Base-by-base conservation (phyloP, 257 asterid genomes). In the Voacanga thouarsii region DNA sequence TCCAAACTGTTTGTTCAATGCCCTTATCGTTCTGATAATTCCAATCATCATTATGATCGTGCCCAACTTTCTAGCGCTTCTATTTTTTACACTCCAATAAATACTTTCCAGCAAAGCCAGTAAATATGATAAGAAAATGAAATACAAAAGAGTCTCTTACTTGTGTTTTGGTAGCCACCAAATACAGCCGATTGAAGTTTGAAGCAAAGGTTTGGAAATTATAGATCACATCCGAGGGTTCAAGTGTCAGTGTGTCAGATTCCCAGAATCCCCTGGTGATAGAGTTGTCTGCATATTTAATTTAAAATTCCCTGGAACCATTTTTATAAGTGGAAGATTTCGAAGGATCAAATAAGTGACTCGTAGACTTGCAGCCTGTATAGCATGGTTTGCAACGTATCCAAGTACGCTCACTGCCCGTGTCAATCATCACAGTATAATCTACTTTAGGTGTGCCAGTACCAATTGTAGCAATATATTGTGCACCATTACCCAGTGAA, bases 371-470 rank as follows among this genome's bases (percentile, higher is more conserved):
- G 64, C 80, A 77, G 18, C 80, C 69, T 68, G 0, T 33, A 2
- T 3, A 9, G 63, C 80, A 77, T 16, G 75, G 69, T 41, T 39
- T 51, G 56, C 80, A 77, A 6, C 66, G 56, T 6, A 77, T 39
- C 80, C 80, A 77, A 37, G 75, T 68, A 12, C 0, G 0, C 44
- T 67, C 64, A 43, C 80, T 77, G 37, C 80, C 80, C 1, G 80
- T 77, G 75, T 77, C 80, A 24, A 77, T 44, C 28, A 66, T 39
- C 44, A 67, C 41, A 8, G 7, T 1, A 24, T 37, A 67, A 18
- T 68, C 28, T 7, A 1, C 6, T 39, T n/a, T 37, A 16, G 80
- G 75, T 0, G 75, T 77, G 75, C 80, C 80, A 9, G 68, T 10
- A 21, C 65, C 66, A 2, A 77, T 77, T 6, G 69, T 68, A 0